Base-by-base conservation (phyloP, 176 grass and related monocot genomes). In the Rhynchospora pubera region DNA sequence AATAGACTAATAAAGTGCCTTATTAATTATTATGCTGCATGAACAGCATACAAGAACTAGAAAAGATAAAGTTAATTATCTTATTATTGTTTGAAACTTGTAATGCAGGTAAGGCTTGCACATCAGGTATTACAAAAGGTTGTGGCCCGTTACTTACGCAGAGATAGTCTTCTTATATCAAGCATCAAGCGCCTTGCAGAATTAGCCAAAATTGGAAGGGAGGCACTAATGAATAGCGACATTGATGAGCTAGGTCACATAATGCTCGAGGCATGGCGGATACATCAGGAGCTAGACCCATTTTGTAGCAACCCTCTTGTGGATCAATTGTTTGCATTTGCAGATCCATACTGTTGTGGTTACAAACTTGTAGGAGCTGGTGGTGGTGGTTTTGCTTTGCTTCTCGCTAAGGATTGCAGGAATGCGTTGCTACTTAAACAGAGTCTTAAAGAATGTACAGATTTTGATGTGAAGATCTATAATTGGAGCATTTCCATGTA, bases 311-410 rank as follows among this genome's bases (percentile, higher is more conserved):
- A 94, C 69, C 50, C 65, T 73, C 52, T 88, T 28, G 92, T 98
- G 43, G 95, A 98, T 58, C 86, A 77, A 69, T 86, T 94, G 14
- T 98, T 98, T 79, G 82, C 95, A 7, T 91, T 94, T 32, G 88
- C 87, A 0, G 89, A 84, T 18, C 82, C 90, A 21, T 98, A 93
- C 84, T 98, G 95, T 83, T 87, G 90, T 10, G 95, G 95, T 15
- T 98, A 98, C 85, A 98, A 98, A 80, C 85, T 98, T 28, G 92
- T 94, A 0, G 95, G 95, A 78, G 92, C 92, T 14, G 92, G 95
- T 15, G 95, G 92, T 0, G 95, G 92, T 18, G 92, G 92, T 32
- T 98, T 98, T 61, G 90, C 90, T 0, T 85, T 98, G 24, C 73
- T 98, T 63, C 92, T 98, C 23, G 89, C 92, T 46, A 98, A 89